A percentile compares a stretch with the other conserved stretches of the same genome.
phyloP scores from a whole-genome alignment of 257 asterid genomes.

The Lithospermum erythrorhizon region DNA sequence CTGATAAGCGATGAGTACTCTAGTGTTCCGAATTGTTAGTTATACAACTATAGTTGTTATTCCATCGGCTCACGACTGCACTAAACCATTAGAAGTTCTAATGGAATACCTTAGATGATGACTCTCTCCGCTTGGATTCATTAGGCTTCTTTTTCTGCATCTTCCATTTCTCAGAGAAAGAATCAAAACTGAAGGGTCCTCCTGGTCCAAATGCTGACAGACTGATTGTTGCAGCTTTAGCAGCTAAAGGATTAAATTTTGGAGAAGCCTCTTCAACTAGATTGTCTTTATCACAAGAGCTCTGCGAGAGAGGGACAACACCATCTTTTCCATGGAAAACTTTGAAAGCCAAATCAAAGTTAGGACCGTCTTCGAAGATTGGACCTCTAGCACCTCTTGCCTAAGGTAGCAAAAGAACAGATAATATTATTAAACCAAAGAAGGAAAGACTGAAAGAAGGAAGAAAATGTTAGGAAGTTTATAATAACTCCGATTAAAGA shows the following conservation, averaged over 20 bases:
- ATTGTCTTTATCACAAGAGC: slow-evolving; percentile 22
- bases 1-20: too few species aligned
- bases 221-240: slow-evolving; percentile 66
- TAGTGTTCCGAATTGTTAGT: too few species aligned
- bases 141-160: slow-evolving; percentile 39
- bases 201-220: slow-evolving; percentile 71
- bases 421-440: slow-evolving; percentile 1
- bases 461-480: slow-evolving; percentile 4
- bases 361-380: slow-evolving; percentile 74
- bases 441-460: neutral
- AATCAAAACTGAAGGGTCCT: slow-evolving; percentile 66
- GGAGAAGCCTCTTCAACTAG: slow-evolving; percentile 26
- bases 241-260: slow-evolving; percentile 49
- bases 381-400: slow-evolving; percentile 51
- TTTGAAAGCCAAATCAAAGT: slow-evolving; percentile 55
- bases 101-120: slow-evolving; percentile 36
- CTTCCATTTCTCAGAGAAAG: slow-evolving; percentile 38
- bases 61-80: neutral
- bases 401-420: slow-evolving; percentile 22
- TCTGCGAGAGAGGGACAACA: slow-evolving; percentile 50
- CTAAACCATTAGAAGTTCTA: neutral
- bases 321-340: slow-evolving; percentile 78
- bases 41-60: neutral
- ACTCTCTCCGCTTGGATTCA: slow-evolving; percentile 34
- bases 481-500: neutral